Conservation (phyloP, 257 asterid genomes). For the Scutellaria galericulata region DNA sequence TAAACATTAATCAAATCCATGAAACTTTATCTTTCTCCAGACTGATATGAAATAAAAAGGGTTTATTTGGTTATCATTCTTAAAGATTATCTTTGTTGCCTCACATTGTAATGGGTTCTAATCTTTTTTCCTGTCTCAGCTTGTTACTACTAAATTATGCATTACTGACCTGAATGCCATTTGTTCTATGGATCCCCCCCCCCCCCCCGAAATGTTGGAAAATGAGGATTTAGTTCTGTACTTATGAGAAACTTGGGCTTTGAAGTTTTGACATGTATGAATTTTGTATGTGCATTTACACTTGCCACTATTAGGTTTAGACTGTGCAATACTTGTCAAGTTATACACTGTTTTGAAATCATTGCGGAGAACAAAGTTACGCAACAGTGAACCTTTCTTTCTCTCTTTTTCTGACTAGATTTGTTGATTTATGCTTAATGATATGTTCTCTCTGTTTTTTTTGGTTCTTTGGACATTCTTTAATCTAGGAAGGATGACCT, state of each 20-base stretch:
- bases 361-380: neutral
- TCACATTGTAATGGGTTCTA: neutral
- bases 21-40: neutral
- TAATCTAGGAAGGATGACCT: constrained; percentile 9
- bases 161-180: neutral
- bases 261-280: neutral
- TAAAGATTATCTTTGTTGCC: neutral
- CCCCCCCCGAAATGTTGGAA: neutral
- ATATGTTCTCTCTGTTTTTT: constrained; percentile 11
- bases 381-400: neutral
- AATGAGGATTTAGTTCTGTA: constrained; percentile 6
- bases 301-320: neutral
- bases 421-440: constrained; percentile 24
- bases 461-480: neutral
- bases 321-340: constrained; percentile 17
- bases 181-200: neutral
- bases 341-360: constrained; percentile 12
- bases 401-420: neutral
- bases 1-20: neutral
- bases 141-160: neutral
- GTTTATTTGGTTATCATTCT: neutral
- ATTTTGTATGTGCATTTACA: neutral
- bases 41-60: neutral
- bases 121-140: neutral
- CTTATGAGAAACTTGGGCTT: neutral